These are phyloP conservation scores for Fraxinus latifolia DNA, from an alignment of 305 asterid species.

Conservation along the genomic window DNA sequence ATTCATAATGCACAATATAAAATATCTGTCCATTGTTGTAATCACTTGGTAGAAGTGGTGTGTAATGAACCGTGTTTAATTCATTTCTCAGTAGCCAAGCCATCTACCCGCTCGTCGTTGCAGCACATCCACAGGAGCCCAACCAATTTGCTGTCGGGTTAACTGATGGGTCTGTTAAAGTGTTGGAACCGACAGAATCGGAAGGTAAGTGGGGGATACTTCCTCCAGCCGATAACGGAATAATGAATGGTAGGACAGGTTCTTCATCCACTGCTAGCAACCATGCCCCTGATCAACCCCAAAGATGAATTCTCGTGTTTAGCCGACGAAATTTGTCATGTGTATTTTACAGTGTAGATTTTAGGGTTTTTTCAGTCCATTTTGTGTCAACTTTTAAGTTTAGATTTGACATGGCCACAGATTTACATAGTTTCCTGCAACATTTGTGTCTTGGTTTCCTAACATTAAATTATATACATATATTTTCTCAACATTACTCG, in stretches of 20 bases:
- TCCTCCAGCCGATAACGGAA: conserved; percentile 75
- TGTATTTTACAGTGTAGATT: conserved; percentile 53
- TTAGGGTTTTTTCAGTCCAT: conserved; percentile 35
- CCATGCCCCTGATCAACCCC: conserved; percentile 70
- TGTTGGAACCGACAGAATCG: conserved; percentile 79
- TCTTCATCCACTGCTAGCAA: conserved; percentile 70
- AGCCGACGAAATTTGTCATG: conserved; percentile 16
- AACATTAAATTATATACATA: neutral
- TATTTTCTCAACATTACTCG: neutral
- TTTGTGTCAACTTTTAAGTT: conserved; percentile 31
- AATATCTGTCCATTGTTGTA: neutral
- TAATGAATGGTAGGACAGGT: conserved; percentile 61
- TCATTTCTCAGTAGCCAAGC: conserved; percentile 58
- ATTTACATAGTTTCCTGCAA: conserved; percentile 29
- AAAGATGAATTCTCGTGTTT: conserved; percentile 47
- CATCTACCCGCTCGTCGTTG: conserved; percentile 66
- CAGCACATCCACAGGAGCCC: conserved; percentile 88
- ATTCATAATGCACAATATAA: neutral
- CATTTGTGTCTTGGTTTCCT: conserved; percentile 23
- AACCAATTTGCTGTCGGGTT: conserved; percentile 87
- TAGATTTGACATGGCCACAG: conserved; percentile 36
- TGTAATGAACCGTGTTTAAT: conserved; percentile 6
- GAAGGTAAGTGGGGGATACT: conserved; percentile 82
- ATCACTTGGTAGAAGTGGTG: neutral
- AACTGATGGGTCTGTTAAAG: conserved; percentile 83